Evolutionary conservation across 2,329 filamentous ascomycete genomes (phyloP), one percentile per base, ranked within the genome.

Genomic region (Fusarium acutatum): DNA sequence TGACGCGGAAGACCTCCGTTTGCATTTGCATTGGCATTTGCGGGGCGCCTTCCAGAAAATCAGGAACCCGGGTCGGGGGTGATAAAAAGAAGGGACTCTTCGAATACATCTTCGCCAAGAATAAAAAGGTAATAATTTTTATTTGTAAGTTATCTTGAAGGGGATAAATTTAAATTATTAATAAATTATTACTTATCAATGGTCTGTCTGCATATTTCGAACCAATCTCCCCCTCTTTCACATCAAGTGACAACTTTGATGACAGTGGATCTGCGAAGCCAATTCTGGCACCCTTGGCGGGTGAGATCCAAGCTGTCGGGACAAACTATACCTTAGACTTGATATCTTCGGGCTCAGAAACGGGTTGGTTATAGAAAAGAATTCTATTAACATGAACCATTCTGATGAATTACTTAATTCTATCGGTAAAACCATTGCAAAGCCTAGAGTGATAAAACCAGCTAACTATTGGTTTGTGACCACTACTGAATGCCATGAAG

Each of bases 1-100:
- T 73, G 71, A 73, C 50, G 64, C 34, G 59, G 41, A 50, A 50
- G 41, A 66, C 46, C 46, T 28, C 47, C 60, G 40, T 61, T 35
- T 35, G 30, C 37, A 35, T 71, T 73, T 11, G 22, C 41, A 18
- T 44, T 44, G 58, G 67, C 59, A 50, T 74, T 73, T 72, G 71
- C 63, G 71, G 71, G 71, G 71, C 64, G 41, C 43, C 24, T 46
- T 53, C 64, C 43, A 44, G 30, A 66, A 66, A 24, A 58, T 34
- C 49, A 66, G 49, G 64, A 66, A 66, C 64, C 32, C 34, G 53
- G 11, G 32, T 35, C 32, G 11, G 52, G 43, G 47, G 47, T 22
- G 34, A 54, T n/a, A 35, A 52, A 28, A 64, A 26, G n/a, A n/a
- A 30, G 34, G 26, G 3, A 11, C 14, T 30, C 5, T 40, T 5